These are phyloP conservation scores for Lobosporangium transversale DNA, from an alignment of 192 early-diverging fungal species.

Conservation along the genomic window DNA sequence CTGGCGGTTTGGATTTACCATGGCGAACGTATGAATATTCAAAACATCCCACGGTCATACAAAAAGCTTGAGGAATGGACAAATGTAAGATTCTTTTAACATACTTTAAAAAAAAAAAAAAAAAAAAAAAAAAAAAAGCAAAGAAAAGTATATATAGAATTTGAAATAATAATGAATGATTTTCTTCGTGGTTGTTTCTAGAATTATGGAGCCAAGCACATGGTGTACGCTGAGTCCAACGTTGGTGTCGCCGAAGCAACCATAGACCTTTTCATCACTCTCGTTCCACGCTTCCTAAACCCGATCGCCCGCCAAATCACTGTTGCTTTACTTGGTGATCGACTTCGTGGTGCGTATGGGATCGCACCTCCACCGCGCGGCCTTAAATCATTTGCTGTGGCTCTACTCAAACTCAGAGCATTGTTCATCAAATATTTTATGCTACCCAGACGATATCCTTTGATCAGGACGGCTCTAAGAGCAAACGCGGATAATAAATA, in stretches of 20 bases:
- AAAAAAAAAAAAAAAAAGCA: slow-evolving; percentile 15
- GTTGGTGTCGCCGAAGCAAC: slow-evolving; percentile 17
- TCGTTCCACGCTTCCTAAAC: slow-evolving; percentile 12
- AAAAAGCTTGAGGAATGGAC: slow-evolving; percentile 31
- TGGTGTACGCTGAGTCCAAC: slow-evolving; percentile 14
- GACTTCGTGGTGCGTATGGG: slow-evolving; percentile 21
- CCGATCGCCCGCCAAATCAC: slow-evolving; percentile 8
- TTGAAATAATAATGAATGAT: neutral
- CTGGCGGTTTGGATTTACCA: slow-evolving; percentile 1
- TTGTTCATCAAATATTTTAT: slow-evolving; percentile 50
- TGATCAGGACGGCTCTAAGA: slow-evolving; percentile 38
- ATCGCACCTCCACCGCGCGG: slow-evolving; percentile 8
- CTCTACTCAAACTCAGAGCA: slow-evolving; percentile 22
- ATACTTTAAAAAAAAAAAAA: slow-evolving; percentile 6
- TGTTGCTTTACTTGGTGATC: slow-evolving; percentile 2
- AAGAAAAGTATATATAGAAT: neutral
- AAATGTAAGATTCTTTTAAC: slow-evolving; percentile 30
- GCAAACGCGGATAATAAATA: slow-evolving; percentile 34
- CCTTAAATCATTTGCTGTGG: slow-evolving; percentile 1
- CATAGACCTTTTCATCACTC: slow-evolving; percentile 4
- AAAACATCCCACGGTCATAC: slow-evolving; percentile 51
- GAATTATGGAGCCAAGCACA: slow-evolving; percentile 21
- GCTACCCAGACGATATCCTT: slow-evolving; percentile 34
- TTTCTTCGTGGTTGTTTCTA: neutral
- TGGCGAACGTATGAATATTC: slow-evolving; percentile 55